Evolutionary conservation across 1,139 yeast species (phyloP), one percentile per base, ranked within the genome.

Genomic region (Arxiozyma bovina): DNA sequence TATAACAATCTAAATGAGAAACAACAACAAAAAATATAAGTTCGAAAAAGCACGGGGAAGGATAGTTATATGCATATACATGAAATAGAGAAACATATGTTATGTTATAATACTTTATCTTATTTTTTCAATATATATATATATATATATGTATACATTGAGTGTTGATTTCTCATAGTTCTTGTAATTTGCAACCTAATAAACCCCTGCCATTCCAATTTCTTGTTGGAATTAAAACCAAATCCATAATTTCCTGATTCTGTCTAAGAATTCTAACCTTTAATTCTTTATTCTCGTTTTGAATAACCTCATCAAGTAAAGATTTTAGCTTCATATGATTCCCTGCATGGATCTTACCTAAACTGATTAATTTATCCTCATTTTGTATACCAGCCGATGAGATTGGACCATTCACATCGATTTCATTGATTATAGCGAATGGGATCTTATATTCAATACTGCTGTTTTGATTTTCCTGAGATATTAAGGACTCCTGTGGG

Each of bases 171-270:
- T 34, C 22, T 27, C 20, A 50, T 12, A 50, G 25, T 44, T 50
- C 52, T 21, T 42, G 52, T 34, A 50, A 20, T 48, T 55, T 55
- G 65, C 95, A 87, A 1, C 96, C 96, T 38, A 88, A 71, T 30
- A 84, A 67, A 1, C 96, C 95, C 40, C 75, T 72, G 8, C 95
- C 95, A 41, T 74, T 75, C 95, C 96, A 87, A 15, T 73, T 67
- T 12, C 71, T 69, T 1, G 77, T 70, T 1, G 96, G 95, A 1
- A 64, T 70, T 53, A 88, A 52, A 7, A 50, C 55, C 34, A 66
- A 45, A n/a, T 58, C 56, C 17, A 57, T 46, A 43, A 61, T 45
- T 20, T 50, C 48, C 18, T 50, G 53, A 41, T 57, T 57, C 12
- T 52, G 43, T 52, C 67, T 61, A 23, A 55, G 38, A 9, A 66